phyloP scores from a whole-genome alignment of 2,329 filamentous ascomycete species.

The Hypoxylon sp. region DNA sequence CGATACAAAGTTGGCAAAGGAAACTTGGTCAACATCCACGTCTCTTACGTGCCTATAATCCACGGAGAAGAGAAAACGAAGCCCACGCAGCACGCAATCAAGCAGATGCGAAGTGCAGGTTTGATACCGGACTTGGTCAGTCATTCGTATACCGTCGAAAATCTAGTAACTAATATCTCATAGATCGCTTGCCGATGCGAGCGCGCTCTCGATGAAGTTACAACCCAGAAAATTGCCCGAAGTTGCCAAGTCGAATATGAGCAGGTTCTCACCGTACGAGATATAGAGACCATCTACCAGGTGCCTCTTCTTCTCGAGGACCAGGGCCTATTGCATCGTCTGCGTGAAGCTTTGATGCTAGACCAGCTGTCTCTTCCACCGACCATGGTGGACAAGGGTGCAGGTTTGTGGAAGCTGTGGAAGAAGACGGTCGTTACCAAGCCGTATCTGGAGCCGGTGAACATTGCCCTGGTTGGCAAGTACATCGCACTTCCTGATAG shows the following conservation, averaged over 20 bases:
- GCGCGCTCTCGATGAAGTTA: slow-evolving; percentile 73
- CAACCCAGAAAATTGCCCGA: slow-evolving; percentile 86
- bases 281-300: slow-evolving; percentile 91
- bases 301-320: slow-evolving; percentile 91
- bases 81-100: slow-evolving; percentile 91
- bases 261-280: slow-evolving; percentile 88
- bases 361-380: slow-evolving; percentile 63
- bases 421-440: slow-evolving; percentile 72
- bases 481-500: slow-evolving; percentile 86
- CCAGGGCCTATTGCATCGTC: slow-evolving; percentile 75
- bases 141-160: slow-evolving; percentile 18
- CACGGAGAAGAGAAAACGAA: slow-evolving; percentile 90
- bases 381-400: slow-evolving; percentile 67
- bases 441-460: slow-evolving; percentile 73
- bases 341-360: slow-evolving; percentile 72
- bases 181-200: slow-evolving; percentile 94
- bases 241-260: slow-evolving; percentile 87
- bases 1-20: slow-evolving; percentile 74
- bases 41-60: slow-evolving; percentile 82
- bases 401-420: slow-evolving; percentile 81
- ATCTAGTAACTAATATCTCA: slow-evolving; percentile 27
- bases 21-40: slow-evolving; percentile 90
- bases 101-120: slow-evolving; percentile 82
- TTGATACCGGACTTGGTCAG: slow-evolving; percentile 73
- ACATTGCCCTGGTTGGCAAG: slow-evolving; percentile 91